A percentile compares a stretch with the other conserved stretches of the same genome.
Evolutionary conservation across 345 rosid species (phyloP).

Genomic region (Populus davidiana): DNA sequence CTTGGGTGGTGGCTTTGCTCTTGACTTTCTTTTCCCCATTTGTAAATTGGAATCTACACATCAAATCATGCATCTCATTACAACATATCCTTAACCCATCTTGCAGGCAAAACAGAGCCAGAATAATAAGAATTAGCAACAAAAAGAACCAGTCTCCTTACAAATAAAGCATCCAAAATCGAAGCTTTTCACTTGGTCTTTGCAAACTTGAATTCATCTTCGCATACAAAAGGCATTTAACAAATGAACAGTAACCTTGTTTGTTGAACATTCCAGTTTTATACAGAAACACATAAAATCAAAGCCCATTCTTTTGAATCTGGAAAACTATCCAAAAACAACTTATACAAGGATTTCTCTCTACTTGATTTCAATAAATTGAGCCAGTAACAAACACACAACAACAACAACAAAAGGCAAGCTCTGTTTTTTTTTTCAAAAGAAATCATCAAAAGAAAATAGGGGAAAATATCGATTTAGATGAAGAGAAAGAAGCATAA

Average conservation of each 20-base stretch:
- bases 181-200: neutral
- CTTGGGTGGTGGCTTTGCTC: conserved; percentile 89
- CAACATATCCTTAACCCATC: neutral
- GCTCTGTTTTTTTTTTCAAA: neutral
- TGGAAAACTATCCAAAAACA: neutral
- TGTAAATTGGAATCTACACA: conserved; percentile 4
- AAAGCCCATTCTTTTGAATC: neutral
- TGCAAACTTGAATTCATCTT: neutral
- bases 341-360: neutral
- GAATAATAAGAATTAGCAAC: neutral
- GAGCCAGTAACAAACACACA: neutral
- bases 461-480: neutral
- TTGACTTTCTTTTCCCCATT: conserved; percentile 98
- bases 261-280: neutral
- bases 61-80: conserved; percentile 2
- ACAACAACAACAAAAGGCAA: neutral
- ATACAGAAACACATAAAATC: neutral
- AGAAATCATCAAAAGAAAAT: neutral
- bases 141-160: neutral
- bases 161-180: neutral
- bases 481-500: neutral
- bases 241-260: neutral
- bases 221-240: neutral
- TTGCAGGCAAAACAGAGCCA: neutral
- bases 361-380: neutral